A percentile compares a stretch with the other conserved stretches of the same genome.
Conservation (phyloP, 2,329 filamentous ascomycete genomes). For the Periconia sp. region DNA sequence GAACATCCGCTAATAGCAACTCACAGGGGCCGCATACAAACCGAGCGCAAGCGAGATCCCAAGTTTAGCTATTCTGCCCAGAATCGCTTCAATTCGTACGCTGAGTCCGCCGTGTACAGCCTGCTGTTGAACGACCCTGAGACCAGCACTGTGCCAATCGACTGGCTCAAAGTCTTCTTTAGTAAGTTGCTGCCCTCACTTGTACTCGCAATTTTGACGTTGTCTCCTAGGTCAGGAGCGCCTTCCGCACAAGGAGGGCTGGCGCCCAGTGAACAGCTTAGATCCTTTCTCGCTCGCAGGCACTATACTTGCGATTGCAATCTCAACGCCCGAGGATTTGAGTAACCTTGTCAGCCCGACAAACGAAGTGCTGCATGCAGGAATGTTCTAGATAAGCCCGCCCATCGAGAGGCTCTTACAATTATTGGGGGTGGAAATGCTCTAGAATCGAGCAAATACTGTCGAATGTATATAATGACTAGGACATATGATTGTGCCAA, state of each 20-base stretch:
- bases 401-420: no score
- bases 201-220: not conserved
- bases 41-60: slow-evolving; percentile 16
- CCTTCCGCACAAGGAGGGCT: slow-evolving; percentile 27
- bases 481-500: no score
- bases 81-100: slow-evolving; percentile 22
- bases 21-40: slow-evolving; percentile 20
- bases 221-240: slow-evolving; percentile 24
- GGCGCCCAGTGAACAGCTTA: slow-evolving; percentile 17
- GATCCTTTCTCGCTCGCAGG: slow-evolving; percentile 10
- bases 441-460: no score
- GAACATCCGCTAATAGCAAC: not conserved
- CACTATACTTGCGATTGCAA: slow-evolving; percentile 16
- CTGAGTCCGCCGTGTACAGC: slow-evolving; percentile 27
- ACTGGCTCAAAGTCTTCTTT: slow-evolving; percentile 32
- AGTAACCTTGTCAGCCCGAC: not conserved
- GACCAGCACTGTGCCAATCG: slow-evolving; percentile 16
- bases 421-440: no score
- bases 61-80: slow-evolving; percentile 20
- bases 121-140: slow-evolving; percentile 18
- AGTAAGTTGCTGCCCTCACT: slow-evolving; percentile 14
- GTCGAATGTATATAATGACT: no score
- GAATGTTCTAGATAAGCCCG: not conserved
- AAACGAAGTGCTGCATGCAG: not conserved
- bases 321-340: slow-evolving; percentile 22